These are phyloP conservation scores for Lasiodiplodia theobromae DNA, from an alignment of 2,329 filamentous ascomycete species.

Conservation along the genomic window DNA sequence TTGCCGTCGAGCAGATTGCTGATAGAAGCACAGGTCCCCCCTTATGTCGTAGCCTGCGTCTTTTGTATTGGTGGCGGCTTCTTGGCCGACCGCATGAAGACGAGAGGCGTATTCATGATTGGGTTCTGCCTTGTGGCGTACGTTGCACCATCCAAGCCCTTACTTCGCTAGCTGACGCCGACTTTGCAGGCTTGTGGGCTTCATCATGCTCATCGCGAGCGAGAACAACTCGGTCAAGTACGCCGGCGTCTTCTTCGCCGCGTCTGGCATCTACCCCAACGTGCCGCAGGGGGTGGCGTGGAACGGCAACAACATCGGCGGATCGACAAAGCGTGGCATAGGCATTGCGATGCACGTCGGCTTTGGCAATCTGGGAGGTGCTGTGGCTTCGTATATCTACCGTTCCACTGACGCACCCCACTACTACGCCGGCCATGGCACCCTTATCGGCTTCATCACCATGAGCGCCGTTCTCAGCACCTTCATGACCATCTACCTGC, in stretches of 20 bases:
- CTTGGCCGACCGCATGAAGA: conserved; percentile 37
- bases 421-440: conserved; percentile 56
- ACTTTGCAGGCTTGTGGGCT: conserved; percentile 43
- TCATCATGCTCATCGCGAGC: conserved; percentile 48
- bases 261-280: conserved; percentile 60
- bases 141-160: not conserved
- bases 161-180: not conserved
- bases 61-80: conserved; percentile 44
- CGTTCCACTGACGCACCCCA: conserved; percentile 51
- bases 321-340: conserved; percentile 62
- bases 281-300: conserved; percentile 64
- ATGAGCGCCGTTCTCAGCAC: conserved; percentile 60
- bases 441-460: conserved; percentile 52
- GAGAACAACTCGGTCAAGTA: conserved; percentile 44
- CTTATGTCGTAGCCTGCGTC: conserved; percentile 60
- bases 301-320: conserved; percentile 66
- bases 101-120: conserved; percentile 25
- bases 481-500: conserved; percentile 65
- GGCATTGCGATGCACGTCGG: conserved; percentile 65
- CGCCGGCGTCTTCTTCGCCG: conserved; percentile 50
- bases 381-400: conserved; percentile 58
- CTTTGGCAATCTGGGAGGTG: conserved; percentile 50
- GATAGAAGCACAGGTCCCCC: conserved; percentile 53
- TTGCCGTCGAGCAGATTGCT: not conserved
- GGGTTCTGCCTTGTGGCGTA: conserved; percentile 13